Base-by-base conservation (phyloP, 257 asterid genomes). In the Primulina tabacum region DNA sequence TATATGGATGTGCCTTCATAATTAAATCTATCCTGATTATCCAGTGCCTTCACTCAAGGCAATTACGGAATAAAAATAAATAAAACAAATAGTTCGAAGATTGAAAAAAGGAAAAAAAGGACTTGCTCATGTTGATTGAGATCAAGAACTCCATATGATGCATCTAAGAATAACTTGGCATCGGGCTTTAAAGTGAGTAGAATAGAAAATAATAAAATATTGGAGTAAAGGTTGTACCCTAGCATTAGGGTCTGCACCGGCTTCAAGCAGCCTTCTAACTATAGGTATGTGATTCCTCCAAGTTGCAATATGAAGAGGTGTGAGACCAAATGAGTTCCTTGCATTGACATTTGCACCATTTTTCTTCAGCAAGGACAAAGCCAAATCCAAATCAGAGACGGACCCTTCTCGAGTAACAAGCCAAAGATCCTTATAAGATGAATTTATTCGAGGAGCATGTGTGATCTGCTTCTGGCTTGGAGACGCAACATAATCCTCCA, bases 191-290 rank as follows among this genome's bases (percentile, higher is more conserved):
- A 40, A 66, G 47, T 60, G 71, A 69, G 71, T 64, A 74, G 78
- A 60, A 70, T 69, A 75, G 73, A 79, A 50, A 73, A 79, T 67
- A 30, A 70, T 67, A 16, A 65, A 73, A 71, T 62, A 68, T 57
- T 32, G 73, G 73, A 81, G 70, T 73, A 77, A 43, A 66, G 71
- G 82, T 70, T 82, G 71, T 83, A 94, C 99, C 98, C 97, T 88
- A 55, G 93, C 96, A 84, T 94, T 85, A 75, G 98, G 96, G 85
- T 91, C 99, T 32, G 98, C 98, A 75, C 99, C 98, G 76, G 97
- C 97, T 75, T 85, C 96, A 81, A 94, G 95, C 64, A 94, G 89
- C 83, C 97, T 85, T 75, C 82, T 89, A 70, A 91, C 88, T 67
- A 94, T 79, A 67, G 97, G 98, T 69, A 80, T 64, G 65, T 94